Conservation (phyloP, 2,329 filamentous ascomycete species). For the Aspergillus neoniger region DNA sequence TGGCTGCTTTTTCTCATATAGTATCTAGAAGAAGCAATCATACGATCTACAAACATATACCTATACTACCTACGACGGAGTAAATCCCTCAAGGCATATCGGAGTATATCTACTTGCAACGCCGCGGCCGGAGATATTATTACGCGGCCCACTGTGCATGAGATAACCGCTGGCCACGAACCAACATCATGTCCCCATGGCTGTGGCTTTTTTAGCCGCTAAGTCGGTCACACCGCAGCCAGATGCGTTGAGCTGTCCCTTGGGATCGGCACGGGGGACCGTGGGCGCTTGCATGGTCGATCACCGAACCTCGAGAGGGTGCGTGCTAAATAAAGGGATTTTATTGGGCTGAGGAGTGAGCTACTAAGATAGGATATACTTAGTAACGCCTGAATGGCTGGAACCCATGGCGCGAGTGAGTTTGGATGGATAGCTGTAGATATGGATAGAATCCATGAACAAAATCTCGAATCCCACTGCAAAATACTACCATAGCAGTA, state of each 20-base stretch:
- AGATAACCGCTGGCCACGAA: not conserved
- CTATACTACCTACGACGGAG: too few relatives aligned
- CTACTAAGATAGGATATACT: not conserved
- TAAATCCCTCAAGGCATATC: not conserved
- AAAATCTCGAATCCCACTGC: too few relatives aligned
- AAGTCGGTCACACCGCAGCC: not conserved
- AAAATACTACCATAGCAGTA: not conserved
- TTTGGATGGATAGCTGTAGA: too few relatives aligned
- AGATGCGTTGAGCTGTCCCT: not conserved
- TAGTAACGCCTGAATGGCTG: too few relatives aligned
- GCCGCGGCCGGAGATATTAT: not conserved
- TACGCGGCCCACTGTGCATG: not conserved
- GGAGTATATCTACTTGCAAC: not conserved
- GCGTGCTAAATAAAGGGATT: not conserved
- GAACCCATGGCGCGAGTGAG: too few relatives aligned
- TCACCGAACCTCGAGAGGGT: not conserved
- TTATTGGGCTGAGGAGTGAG: not conserved
- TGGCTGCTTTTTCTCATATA: too few relatives aligned
- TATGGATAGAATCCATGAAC: too few relatives aligned
- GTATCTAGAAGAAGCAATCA: too few relatives aligned
- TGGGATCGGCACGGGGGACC: not conserved
- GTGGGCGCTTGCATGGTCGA: not conserved
- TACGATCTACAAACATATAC: too few relatives aligned
- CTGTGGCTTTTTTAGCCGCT: not conserved
- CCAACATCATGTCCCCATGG: not conserved